Conservation (phyloP, 257 asterid genomes). For the Eucommia ulmoides region DNA sequence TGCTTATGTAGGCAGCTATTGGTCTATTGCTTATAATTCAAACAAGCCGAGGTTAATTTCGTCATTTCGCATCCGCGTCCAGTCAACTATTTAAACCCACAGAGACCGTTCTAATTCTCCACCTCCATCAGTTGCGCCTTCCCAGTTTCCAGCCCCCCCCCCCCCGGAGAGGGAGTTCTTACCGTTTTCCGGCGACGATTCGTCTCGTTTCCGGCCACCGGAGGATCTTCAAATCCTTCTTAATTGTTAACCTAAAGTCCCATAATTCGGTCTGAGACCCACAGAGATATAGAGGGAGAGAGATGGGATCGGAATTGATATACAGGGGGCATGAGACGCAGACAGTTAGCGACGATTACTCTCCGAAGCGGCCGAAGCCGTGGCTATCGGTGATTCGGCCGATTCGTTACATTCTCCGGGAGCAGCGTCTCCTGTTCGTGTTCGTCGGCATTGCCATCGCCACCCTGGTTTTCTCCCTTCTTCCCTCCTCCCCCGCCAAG, state of each 20-base stretch:
- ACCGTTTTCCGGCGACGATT: not conserved
- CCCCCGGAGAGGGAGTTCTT: not conserved
- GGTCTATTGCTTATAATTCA: not conserved
- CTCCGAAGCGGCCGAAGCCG: constrained; percentile 45
- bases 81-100: no score
- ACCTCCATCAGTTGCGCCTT: not conserved
- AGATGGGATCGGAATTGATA: constrained; percentile 70
- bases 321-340: constrained; percentile 85
- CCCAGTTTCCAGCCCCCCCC: not conserved
- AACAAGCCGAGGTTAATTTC: not conserved
- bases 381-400: constrained; percentile 30
- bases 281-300: not conserved
- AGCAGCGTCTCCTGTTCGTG: constrained; percentile 34
- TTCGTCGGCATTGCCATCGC: constrained; percentile 43
- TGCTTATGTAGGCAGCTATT: no score
- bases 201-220: not conserved
- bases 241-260: not conserved
- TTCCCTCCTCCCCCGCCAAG: constrained; percentile 12
- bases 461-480: constrained; percentile 19
- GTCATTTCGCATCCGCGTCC: not conserved
- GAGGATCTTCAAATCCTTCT: no score
- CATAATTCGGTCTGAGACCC: not conserved
- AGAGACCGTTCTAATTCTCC: not conserved
- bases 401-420: constrained; percentile 35
- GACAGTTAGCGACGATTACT: constrained; percentile 37